Base-by-base conservation (phyloP, 148 eudicot genomes). In the Chenopodium formosanum region DNA sequence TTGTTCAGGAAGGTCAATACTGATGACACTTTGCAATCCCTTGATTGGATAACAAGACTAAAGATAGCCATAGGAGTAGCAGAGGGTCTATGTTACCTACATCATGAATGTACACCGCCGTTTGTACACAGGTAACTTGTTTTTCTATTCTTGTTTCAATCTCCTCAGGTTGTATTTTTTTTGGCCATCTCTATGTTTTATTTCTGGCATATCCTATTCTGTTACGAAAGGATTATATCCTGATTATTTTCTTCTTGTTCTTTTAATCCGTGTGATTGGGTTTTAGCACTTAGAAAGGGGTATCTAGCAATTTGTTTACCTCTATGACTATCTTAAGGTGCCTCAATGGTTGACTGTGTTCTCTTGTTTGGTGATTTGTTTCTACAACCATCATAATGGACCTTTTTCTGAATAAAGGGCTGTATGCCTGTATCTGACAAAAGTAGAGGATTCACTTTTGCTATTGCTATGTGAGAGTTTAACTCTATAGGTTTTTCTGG, bases 11-110 rank as follows among this genome's bases (percentile, higher is more conserved):
- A 91, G 86, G 80, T 80, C 25, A 84, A 82, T 66, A 66, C 88
- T 8, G 90, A 89, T 67, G 94, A 90, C 23, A 84, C 85, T 87
- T 85, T 94, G 85, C 94, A 92, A 86, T 97, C 99, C 67, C 76
- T 97, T 75, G 99, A 97, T 89, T 97, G 99, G 99, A 97, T 97
- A 63, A 97, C 98, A 7, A 92, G 99, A 85, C 87, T 92, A 81
- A 97, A 97, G 82, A 94, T 97, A 77, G 99, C 99, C 4, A 92
- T 87, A 1, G 99, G 99, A 78, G 94, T 93, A 63, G 99, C 99
- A 0, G 99, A 97, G 88, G 97, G 89, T 75, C 83, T 97, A 70
- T 86, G 91, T 44, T 94, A 90, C 85, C 91, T 97, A 11, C 99
- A 97, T 84, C 97, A 97, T 82, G 99, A 97, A 58, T 97, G 98